Percentiles rank a stretch among this genome's conserved stretches.
These are phyloP conservation scores for Zygosaccharomyces sapae DNA, from an alignment of 1,139 yeast species.

Conservation along the genomic window DNA sequence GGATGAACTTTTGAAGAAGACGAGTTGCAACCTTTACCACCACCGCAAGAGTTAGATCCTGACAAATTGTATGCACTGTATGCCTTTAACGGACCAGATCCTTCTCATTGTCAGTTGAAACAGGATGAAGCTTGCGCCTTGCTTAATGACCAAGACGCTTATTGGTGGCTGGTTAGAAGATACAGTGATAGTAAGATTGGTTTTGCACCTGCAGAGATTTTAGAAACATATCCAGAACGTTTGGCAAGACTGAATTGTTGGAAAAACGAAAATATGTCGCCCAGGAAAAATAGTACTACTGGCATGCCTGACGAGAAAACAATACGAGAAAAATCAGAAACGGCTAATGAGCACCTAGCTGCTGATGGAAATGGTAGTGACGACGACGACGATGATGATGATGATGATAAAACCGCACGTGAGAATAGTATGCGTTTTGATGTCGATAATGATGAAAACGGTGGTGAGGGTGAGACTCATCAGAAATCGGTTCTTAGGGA, in stretches of 20 bases:
- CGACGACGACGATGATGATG: not conserved
- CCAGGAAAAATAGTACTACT: conserved; percentile 21
- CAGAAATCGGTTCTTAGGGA: conserved; percentile 8
- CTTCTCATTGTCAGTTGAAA: conserved; percentile 77
- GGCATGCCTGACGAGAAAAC: conserved; percentile 4
- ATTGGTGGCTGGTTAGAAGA: conserved; percentile 93
- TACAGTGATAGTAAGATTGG: conserved; percentile 72
- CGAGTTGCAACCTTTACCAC: conserved; percentile 57
- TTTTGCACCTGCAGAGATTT: conserved; percentile 93
- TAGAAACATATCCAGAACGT: conserved; percentile 88
- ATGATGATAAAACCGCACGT: too few relatives aligned
- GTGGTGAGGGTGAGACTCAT: too few relatives aligned
- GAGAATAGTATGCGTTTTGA: too few relatives aligned
- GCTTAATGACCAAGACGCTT: conserved; percentile 83
- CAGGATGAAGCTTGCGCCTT: conserved; percentile 82
- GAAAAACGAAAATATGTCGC: conserved; percentile 66
- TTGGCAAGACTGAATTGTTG: conserved; percentile 89
- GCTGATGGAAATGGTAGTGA: not conserved
- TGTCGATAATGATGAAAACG: too few relatives aligned
- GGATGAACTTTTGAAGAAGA: conserved; percentile 30
- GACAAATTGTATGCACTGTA: conserved; percentile 80
- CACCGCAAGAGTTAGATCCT: conserved; percentile 81
- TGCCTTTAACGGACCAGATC: conserved; percentile 88
- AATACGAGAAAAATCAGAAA: not conserved
- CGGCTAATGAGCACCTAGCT: not conserved